Base-by-base conservation (phyloP, 805 yeast species). In the Ogataea paradorogensis region DNA sequence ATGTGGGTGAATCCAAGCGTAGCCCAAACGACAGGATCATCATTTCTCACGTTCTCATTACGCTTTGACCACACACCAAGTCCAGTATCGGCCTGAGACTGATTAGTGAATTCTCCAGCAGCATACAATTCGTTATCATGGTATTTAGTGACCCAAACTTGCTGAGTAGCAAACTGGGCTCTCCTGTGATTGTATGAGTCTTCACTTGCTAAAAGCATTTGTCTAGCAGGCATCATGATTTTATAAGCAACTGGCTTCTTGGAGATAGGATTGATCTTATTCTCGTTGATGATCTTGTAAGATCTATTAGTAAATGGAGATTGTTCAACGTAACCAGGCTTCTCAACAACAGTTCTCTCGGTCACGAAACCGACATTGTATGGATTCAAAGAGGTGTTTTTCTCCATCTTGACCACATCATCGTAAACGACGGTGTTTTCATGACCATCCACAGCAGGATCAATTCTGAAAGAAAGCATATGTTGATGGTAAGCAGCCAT, bases 401-500 rank as follows among this genome's bases (percentile, higher is more conserved):
- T 66, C 33, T 78, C 80, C 71, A 82, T 68, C 58, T 78, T 76
- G 40, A 71, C 71, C 30, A 78, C 79, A 57, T 84, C 93, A 55
- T 82, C 88, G 53, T 73, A 82, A 32, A 73, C 76, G 46, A 82
- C 85, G 11, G 90, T 67, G 70, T 84, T 84, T 50, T 79, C 70
- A 63, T 84, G 83, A 52, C 95, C 95, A 60, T 84, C 95, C 34
- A 84, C 61, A 45, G 90, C 86, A 32, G 90, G 84, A 63, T 84
- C 93, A 54, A 85, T 76, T 72, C 93, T 78, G 66, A 84, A 80
- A 9, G 85, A 77, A 53, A 84, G 69, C 58, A 84, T 72, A 66
- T 84, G 95, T 67, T 84, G 95, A 62, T 84, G 95, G 70, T 80
- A 82, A 22, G 91, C 82, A 37, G 95, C 95, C 75, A 82, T 74